These are phyloP conservation scores for Berberis vulgaris DNA, from an alignment of 164 flowering plant species.

Conservation along the genomic window DNA sequence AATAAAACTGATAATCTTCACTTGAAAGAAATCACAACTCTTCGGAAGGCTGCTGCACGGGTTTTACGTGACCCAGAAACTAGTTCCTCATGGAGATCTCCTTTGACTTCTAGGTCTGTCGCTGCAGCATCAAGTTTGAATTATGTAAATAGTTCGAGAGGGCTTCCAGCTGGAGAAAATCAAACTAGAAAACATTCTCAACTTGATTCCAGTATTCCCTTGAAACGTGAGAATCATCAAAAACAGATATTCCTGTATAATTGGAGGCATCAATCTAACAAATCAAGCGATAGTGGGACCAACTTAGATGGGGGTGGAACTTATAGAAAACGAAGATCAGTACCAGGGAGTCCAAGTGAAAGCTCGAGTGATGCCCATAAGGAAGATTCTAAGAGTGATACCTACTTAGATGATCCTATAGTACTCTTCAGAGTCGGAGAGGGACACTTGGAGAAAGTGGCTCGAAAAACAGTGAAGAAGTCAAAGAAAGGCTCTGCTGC, in stretches of 20 bases:
- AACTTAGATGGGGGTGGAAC: slow-evolving; percentile 17
- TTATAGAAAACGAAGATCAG: slow-evolving; percentile 23
- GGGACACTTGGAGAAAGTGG: slow-evolving; percentile 21
- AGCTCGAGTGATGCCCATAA: slow-evolving; percentile 45
- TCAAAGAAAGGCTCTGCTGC: slow-evolving; percentile 13
- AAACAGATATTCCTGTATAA: slow-evolving; percentile 67
- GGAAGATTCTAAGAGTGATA: slow-evolving; percentile 47
- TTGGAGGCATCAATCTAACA: slow-evolving; percentile 60
- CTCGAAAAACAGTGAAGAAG: slow-evolving; percentile 25
- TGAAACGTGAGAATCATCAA: slow-evolving; percentile 10
- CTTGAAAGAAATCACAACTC: slow-evolving; percentile 74
- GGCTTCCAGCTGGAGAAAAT: slow-evolving; percentile 8
- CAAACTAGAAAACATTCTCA: slow-evolving; percentile 11
- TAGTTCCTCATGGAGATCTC: slow-evolving; percentile 77
- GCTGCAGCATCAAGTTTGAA: slow-evolving; percentile 19
- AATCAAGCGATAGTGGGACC: slow-evolving; percentile 35
- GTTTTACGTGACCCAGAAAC: slow-evolving; percentile 88
- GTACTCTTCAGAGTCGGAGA: slow-evolving; percentile 41
- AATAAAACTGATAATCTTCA: slow-evolving; percentile 68
- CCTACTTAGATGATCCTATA: slow-evolving; percentile 29
- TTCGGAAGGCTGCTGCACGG: slow-evolving; percentile 63
- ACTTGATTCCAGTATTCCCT: slow-evolving; percentile 12
- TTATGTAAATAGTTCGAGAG: slow-evolving; percentile 9
- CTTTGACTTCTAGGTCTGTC: slow-evolving; percentile 53
- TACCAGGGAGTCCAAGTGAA: slow-evolving; percentile 37